Evolutionary conservation across 495 filamentous ascomycete species (phyloP).

Genomic region (Penicillium pancosmium): DNA sequence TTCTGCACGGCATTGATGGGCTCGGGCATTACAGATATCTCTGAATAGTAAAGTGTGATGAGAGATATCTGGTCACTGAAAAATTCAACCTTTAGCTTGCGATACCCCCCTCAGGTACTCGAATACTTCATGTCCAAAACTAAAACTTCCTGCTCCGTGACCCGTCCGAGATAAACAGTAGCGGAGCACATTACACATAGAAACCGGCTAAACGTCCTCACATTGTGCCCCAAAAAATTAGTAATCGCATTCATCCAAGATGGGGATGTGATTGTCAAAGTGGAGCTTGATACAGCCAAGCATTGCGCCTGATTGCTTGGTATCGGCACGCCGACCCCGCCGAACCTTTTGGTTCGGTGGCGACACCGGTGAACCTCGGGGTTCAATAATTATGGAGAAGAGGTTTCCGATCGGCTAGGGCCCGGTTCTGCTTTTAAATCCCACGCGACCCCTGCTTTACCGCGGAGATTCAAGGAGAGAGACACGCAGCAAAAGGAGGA

Average conservation of each 20-base stretch:
- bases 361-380: slow-evolving; percentile 14
- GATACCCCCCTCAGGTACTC: too few species aligned
- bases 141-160: neutral
- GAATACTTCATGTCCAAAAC: neutral
- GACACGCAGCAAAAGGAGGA: neutral
- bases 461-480: neutral
- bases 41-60: too few species aligned
- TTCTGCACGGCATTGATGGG: neutral
- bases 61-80: neutral
- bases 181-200: neutral
- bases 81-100: neutral
- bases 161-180: neutral
- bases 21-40: neutral
- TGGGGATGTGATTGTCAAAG: slow-evolving; percentile 9
- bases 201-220: neutral
- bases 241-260: slow-evolving; percentile 14
- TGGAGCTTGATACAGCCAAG: slow-evolving; percentile 20
- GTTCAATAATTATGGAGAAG: slow-evolving; percentile 15
- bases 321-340: slow-evolving; percentile 24
- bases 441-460: neutral
- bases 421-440: neutral
- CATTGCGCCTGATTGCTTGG: slow-evolving; percentile 24
- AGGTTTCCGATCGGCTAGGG: slow-evolving; percentile 3
- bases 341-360: slow-evolving; percentile 6
- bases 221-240: slow-evolving; percentile 3